These are phyloP conservation scores for Epichloe scottii DNA, from an alignment of 2,329 filamentous ascomycete genomes.

Conservation along the genomic window DNA sequence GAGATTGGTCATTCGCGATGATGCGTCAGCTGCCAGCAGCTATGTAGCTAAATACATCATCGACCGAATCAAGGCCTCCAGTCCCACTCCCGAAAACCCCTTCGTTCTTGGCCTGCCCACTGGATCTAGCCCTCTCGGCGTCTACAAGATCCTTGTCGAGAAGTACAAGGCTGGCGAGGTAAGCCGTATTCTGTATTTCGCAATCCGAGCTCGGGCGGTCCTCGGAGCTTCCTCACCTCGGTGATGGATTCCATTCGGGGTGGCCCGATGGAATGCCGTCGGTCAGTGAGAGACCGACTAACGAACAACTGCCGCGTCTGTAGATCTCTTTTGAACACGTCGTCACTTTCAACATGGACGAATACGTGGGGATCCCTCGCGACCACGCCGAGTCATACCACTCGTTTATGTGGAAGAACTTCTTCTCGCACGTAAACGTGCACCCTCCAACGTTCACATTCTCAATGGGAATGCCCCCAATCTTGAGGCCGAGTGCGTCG, in stretches of 20 bases:
- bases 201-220: too few relatives aligned
- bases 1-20: conserved; percentile 74
- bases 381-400: conserved; percentile 81
- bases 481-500: conserved; percentile 62
- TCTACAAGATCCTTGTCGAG: conserved; percentile 65
- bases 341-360: conserved; percentile 89
- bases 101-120: conserved; percentile 79
- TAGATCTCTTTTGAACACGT: conserved; percentile 78
- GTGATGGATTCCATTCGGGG: not conserved
- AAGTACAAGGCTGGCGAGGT: conserved; percentile 54
- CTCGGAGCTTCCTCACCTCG: too few relatives aligned
- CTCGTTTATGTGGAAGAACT: conserved; percentile 87
- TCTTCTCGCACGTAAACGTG: conserved; percentile 78
- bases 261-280: not conserved
- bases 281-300: not conserved
- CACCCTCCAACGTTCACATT: conserved; percentile 75
- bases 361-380: conserved; percentile 73
- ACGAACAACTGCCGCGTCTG: not conserved
- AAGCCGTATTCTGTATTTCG: not conserved
- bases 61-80: conserved; percentile 67
- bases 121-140: conserved; percentile 64
- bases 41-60: conserved; percentile 78
- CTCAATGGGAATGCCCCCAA: conserved; percentile 69
- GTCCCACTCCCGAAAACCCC: conserved; percentile 56
- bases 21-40: conserved; percentile 52